phyloP scores from a whole-genome alignment of 2,329 filamentous ascomycete species.

The Septoria petroselini region DNA sequence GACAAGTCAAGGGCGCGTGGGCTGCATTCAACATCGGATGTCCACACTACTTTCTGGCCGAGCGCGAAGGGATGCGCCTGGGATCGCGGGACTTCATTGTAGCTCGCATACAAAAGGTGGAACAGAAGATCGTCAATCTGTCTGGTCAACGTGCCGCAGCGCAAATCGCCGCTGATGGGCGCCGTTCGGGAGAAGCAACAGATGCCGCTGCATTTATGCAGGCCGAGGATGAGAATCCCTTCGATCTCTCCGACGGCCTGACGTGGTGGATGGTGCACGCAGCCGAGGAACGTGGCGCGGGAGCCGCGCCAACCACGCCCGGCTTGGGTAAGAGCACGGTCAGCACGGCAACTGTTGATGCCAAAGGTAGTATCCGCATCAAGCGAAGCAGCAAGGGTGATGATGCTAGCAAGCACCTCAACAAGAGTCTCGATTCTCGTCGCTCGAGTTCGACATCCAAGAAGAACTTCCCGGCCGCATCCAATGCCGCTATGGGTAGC shows the following conservation, averaged over 20 bases:
- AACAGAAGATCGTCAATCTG: constrained; percentile 89
- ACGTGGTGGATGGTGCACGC: constrained; percentile 97
- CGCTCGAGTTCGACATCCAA: constrained; percentile 84
- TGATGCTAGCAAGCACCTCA: constrained; percentile 54
- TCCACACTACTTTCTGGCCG: constrained; percentile 92
- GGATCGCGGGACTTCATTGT: constrained; percentile 91
- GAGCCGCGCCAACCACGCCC: constrained; percentile 81
- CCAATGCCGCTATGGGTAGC: constrained; percentile 18
- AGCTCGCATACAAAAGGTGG: constrained; percentile 83
- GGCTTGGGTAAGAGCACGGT: constrained; percentile 90
- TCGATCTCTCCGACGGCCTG: constrained; percentile 89
- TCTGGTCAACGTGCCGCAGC: constrained; percentile 55
- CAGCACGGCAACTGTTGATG: constrained; percentile 80
- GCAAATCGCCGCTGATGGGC: constrained; percentile 34
- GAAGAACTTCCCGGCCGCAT: constrained; percentile 57
- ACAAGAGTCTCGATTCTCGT: constrained; percentile 85
- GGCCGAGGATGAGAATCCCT: constrained; percentile 88
- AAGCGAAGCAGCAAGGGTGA: constrained; percentile 44
- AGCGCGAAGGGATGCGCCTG: constrained; percentile 84
- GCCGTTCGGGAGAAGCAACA: constrained; percentile 51
- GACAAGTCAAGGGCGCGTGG: constrained; percentile 88
- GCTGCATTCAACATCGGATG: constrained; percentile 97
- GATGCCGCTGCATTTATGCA: constrained; percentile 48
- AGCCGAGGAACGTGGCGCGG: constrained; percentile 71
- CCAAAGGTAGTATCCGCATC: constrained; percentile 62